A percentile compares a stretch with the other conserved stretches of the same genome.
phyloP scores from a whole-genome alignment of 106 monocot species.

The Dendrobium chrysotoxum region DNA sequence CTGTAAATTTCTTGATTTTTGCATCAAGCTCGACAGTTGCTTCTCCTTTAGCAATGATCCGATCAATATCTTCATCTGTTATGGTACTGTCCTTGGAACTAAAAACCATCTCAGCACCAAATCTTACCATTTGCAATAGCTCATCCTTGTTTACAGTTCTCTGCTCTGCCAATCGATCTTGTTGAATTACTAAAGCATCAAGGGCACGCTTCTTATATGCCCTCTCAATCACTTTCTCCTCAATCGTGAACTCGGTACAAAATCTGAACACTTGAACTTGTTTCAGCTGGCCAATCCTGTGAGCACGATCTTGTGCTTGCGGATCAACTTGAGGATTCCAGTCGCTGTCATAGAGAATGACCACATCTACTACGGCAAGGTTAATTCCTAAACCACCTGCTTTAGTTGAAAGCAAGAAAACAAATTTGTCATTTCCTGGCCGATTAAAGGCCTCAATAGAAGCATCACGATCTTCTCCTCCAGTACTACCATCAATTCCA shows the following conservation, averaged over 20 bases:
- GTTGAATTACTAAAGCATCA: slow-evolving; percentile 99
- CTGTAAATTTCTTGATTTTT: slow-evolving; percentile 74
- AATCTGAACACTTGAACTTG: slow-evolving; percentile 98
- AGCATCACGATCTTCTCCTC: slow-evolving; percentile 91
- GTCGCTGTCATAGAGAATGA: slow-evolving; percentile 93
- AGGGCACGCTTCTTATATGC: slow-evolving; percentile 98
- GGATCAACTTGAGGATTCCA: slow-evolving; percentile 96
- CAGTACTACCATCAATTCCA: slow-evolving; percentile 90
- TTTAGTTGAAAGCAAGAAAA: slow-evolving; percentile 89
- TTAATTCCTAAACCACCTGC: slow-evolving; percentile 97
- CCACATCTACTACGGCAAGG: slow-evolving; percentile 91
- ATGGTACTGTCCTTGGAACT: slow-evolving; percentile 71
- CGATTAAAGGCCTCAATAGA: slow-evolving; percentile 79
- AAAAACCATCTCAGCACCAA: slow-evolving; percentile 82
- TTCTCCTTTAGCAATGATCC: slow-evolving; percentile 78
- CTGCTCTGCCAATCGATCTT: slow-evolving; percentile 92
- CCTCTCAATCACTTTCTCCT: slow-evolving; percentile 98
- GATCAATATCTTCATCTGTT: slow-evolving; percentile 74
- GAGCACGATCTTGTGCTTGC: slow-evolving; percentile 96
- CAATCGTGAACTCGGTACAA: slow-evolving; percentile 92
- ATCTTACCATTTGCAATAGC: slow-evolving; percentile 70
- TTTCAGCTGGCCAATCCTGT: slow-evolving; percentile 93
- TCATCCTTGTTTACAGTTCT: slow-evolving; percentile 83
- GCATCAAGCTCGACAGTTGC: slow-evolving; percentile 72
- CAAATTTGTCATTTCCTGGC: slow-evolving; percentile 81